Conservation (phyloP, 2,329 filamentous ascomycete genomes). For the Colletotrichum tofieldiae region DNA sequence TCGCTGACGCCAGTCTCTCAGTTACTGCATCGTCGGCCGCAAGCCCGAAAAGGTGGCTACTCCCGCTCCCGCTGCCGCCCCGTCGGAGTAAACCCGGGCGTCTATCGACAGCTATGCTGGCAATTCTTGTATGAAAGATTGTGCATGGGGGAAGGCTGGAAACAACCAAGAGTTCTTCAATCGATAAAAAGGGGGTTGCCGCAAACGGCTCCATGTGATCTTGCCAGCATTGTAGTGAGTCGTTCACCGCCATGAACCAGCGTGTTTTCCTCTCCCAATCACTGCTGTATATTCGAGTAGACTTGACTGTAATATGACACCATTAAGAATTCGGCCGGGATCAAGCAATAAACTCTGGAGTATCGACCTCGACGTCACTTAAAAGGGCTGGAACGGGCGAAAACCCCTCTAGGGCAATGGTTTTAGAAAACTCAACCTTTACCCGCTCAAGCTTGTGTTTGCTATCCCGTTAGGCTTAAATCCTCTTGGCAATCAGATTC, state of each 20-base stretch:
- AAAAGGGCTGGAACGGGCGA: neutral
- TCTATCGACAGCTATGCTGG: neutral
- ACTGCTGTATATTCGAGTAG: neutral
- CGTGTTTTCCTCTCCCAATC: neutral
- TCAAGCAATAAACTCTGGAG: neutral
- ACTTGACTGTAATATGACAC: too few species aligned
- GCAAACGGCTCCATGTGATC: neutral
- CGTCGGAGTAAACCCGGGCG: neutral
- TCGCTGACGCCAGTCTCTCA: neutral
- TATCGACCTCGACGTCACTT: neutral
- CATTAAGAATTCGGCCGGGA: neutral
- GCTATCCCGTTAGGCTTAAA: neutral
- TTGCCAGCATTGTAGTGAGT: neutral
- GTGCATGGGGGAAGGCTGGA: neutral
- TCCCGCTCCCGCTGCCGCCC: neutral
- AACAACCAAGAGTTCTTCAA: too few species aligned
- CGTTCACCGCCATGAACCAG: neutral
- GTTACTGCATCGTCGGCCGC: constrained; percentile 17
- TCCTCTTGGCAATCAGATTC: too few species aligned
- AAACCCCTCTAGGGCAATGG: neutral
- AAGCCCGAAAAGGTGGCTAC: constrained; percentile 5
- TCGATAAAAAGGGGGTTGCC: neutral
- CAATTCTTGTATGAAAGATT: neutral
- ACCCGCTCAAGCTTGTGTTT: neutral
- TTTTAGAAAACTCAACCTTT: neutral